These are phyloP conservation scores for Gautieria morchelliformis DNA, from an alignment of 768 basidiomycete genomes.

Conservation along the genomic window DNA sequence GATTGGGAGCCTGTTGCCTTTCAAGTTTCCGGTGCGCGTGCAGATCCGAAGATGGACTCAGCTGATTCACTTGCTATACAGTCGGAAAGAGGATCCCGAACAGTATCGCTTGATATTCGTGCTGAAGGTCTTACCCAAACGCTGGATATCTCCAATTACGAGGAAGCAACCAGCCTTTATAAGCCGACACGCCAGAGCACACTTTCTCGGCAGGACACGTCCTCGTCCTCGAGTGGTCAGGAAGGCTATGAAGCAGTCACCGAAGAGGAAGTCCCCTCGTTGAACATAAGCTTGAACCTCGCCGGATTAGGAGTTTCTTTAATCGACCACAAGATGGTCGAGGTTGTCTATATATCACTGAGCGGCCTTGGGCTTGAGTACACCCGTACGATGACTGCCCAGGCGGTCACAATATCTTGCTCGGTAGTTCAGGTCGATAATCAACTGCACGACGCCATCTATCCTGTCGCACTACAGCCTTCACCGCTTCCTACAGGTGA, in stretches of 20 bases:
- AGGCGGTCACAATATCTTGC: conserved; percentile 70
- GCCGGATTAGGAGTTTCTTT: conserved; percentile 90
- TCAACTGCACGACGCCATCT: conserved; percentile 92
- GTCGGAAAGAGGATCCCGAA: conserved; percentile 38
- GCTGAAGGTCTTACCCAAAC: conserved; percentile 83
- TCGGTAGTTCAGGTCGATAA: conserved; percentile 94
- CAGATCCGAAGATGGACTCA: not conserved
- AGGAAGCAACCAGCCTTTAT: conserved; percentile 78
- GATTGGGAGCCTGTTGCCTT: conserved; percentile 85
- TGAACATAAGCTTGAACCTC: conserved; percentile 65
- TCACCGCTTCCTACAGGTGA: conserved; percentile 75
- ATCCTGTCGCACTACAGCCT: conserved; percentile 91
- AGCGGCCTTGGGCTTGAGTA: conserved; percentile 79
- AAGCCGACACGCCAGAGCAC: conserved; percentile 55
- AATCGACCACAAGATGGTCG: conserved; percentile 76
- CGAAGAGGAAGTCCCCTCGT: conserved; percentile 56
- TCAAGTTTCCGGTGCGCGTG: conserved; percentile 64
- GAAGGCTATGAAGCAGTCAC: conserved; percentile 82
- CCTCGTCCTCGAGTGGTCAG: conserved; percentile 52
- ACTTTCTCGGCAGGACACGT: conserved; percentile 55
- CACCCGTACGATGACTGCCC: conserved; percentile 65
- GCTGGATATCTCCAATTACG: conserved; percentile 79
- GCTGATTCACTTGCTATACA: conserved; percentile 26
- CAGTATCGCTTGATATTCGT: conserved; percentile 84
- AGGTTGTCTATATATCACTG: conserved; percentile 82